Conservation (phyloP, 2,329 filamentous ascomycete genomes). For the Arthrobotrys sinensis region DNA sequence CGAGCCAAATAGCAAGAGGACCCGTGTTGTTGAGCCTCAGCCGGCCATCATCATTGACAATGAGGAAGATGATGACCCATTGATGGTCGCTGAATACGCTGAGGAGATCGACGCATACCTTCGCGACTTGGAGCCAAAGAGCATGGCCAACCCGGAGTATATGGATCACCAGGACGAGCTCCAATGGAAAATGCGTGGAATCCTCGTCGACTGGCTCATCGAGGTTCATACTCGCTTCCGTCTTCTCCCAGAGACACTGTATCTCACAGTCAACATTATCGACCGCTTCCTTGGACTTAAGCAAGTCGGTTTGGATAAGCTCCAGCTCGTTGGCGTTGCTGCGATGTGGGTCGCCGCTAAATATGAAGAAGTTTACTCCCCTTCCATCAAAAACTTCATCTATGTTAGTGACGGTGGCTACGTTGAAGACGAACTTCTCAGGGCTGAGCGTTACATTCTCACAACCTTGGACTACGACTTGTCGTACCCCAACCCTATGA, state of each 20-base stretch:
- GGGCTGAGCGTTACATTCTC: slow-evolving; percentile 95
- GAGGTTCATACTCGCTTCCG: slow-evolving; percentile 98
- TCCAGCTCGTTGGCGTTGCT: slow-evolving; percentile 96
- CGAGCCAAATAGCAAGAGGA: slow-evolving; percentile 54
- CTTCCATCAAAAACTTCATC: slow-evolving; percentile 96
- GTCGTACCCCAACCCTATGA: slow-evolving; percentile 99
- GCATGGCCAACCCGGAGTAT: slow-evolving; percentile 90
- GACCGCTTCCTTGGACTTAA: slow-evolving; percentile 97
- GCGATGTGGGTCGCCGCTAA: slow-evolving; percentile 99
- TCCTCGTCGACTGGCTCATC: slow-evolving; percentile 97
- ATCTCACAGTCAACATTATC: slow-evolving; percentile 97
- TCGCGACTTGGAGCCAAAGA: slow-evolving; percentile 83
- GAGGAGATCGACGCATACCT: slow-evolving; percentile 98
- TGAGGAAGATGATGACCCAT: slow-evolving; percentile 91
- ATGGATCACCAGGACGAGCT: slow-evolving; percentile 95
- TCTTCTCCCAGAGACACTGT: slow-evolving; percentile 93
- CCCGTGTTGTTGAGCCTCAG: slow-evolving; percentile 39
- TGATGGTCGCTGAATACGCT: slow-evolving; percentile 98
- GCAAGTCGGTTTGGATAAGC: slow-evolving; percentile 93
- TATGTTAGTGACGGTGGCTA: slow-evolving; percentile 98
- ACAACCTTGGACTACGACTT: slow-evolving; percentile 94
- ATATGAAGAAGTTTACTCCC: slow-evolving; percentile 97
- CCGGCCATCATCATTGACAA: slow-evolving; percentile 75
- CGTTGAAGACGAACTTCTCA: slow-evolving; percentile 92
- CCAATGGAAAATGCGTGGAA: slow-evolving; percentile 98